Evolutionary conservation across 495 filamentous ascomycete genomes (phyloP).

Genomic region (Aspergillus homomorphus): DNA sequence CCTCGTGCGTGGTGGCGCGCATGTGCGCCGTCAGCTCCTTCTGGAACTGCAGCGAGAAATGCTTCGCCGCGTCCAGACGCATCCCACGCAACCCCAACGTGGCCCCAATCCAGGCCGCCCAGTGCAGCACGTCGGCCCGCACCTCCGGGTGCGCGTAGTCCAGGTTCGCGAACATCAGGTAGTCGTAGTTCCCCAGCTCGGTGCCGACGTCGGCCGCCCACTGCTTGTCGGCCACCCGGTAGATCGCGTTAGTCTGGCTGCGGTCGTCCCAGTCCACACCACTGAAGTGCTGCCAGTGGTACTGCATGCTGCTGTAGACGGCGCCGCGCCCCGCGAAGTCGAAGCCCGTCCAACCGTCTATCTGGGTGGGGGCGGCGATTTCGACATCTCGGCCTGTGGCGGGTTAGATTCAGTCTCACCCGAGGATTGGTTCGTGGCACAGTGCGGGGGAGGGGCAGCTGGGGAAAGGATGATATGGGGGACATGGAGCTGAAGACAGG

Average conservation of each 20-base stretch:
- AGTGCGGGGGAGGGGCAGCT: not conserved
- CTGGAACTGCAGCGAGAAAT: slow-evolving; percentile 63
- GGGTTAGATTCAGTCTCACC: not conserved
- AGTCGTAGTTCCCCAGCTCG: slow-evolving; percentile 71
- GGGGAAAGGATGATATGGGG: not conserved
- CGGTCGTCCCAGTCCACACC: slow-evolving; percentile 64
- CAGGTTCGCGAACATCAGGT: slow-evolving; percentile 64
- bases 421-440: no score
- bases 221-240: slow-evolving; percentile 62
- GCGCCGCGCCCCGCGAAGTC: slow-evolving; percentile 60
- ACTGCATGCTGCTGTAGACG: slow-evolving; percentile 60
- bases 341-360: slow-evolving; percentile 65
- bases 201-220: slow-evolving; percentile 64
- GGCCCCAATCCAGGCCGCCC: slow-evolving; percentile 62
- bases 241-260: slow-evolving; percentile 58
- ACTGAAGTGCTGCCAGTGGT: slow-evolving; percentile 68
- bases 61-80: slow-evolving; percentile 71
- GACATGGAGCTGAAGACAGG: not conserved
- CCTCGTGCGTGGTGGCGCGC: slow-evolving; percentile 40
- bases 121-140: slow-evolving; percentile 56
- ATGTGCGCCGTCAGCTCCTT: slow-evolving; percentile 55
- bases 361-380: slow-evolving; percentile 54
- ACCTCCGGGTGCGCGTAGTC: slow-evolving; percentile 67
- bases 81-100: slow-evolving; percentile 59
- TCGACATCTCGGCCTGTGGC: slow-evolving; percentile 49